Evolutionary conservation across 768 basidiomycete species (phyloP).

Genomic region (Cytidiella melzeri): DNA sequence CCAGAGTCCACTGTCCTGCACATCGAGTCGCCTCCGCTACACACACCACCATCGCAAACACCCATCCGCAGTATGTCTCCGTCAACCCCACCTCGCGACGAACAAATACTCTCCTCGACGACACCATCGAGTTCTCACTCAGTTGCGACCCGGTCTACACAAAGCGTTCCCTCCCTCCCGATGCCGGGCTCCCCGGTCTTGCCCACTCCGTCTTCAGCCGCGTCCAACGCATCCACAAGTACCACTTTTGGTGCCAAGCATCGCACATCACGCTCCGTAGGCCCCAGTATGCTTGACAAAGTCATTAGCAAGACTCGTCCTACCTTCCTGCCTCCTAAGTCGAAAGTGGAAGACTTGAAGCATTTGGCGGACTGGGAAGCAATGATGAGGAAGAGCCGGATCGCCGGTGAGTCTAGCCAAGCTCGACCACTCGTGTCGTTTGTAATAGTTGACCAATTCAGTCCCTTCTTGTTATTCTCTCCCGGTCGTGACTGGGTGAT

Average conservation of each 20-base stretch:
- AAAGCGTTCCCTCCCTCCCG: slow-evolving; percentile 17
- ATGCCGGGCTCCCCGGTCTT: slow-evolving; percentile 28
- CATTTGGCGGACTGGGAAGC: slow-evolving; percentile 82
- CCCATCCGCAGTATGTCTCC: slow-evolving; percentile 6
- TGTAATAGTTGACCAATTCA: slow-evolving; percentile 16
- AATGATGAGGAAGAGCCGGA: slow-evolving; percentile 82
- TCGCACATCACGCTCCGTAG: slow-evolving; percentile 45
- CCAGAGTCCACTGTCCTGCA: slow-evolving; percentile 2
- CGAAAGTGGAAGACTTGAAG: slow-evolving; percentile 67
- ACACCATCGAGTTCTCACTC: slow-evolving; percentile 3
- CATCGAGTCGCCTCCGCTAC: slow-evolving; percentile 1
- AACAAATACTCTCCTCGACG: not conserved
- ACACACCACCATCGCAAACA: not conserved
- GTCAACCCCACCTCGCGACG: slow-evolving; percentile 2
- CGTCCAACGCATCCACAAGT: slow-evolving; percentile 12
- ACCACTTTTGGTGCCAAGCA: slow-evolving; percentile 27
- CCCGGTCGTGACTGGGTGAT: not conserved
- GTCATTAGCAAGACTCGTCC: slow-evolving; percentile 84
- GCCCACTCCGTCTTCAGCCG: slow-evolving; percentile 20
- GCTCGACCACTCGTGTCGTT: slow-evolving; percentile 2
- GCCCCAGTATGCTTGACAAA: slow-evolving; percentile 71
- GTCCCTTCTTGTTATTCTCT: slow-evolving; percentile 12
- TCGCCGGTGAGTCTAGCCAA: slow-evolving; percentile 46
- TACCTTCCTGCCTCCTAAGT: slow-evolving; percentile 78
- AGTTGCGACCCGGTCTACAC: slow-evolving; percentile 6